Base-by-base conservation (phyloP, 257 asterid genomes). In the Phtheirospermum japonicum region DNA sequence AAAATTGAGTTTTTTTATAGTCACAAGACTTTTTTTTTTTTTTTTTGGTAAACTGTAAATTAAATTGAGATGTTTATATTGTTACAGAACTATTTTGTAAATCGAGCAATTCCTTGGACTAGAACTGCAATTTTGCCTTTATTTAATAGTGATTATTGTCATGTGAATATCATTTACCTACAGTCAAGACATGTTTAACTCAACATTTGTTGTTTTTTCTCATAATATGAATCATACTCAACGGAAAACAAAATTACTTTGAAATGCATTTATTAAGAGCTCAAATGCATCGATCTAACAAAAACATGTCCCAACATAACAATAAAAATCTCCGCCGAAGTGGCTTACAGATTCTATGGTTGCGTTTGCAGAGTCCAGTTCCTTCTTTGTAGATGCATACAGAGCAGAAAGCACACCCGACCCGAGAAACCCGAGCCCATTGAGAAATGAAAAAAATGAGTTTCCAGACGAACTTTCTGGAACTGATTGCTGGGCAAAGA, bases 281-380 rank as follows among this genome's bases (percentile, higher is more conserved):
- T 59, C 13, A 48, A 45, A 48, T 10, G 12, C 14, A 48, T 48
- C 30, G 26, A 17, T 17, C 54, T 48, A 48, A 48, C 50, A 71
- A 39, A 37, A 5, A 37, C 55, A 37, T 63, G 32, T 9, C 32
- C n/a, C 59, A 7, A 64, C n/a, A 18, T 13, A 57, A 40, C 23
- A 16, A 39, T 45, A 40, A 68, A 51, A 36, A 36, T 32, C 34
- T 18, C 34, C 17, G 53, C 26, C 50, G 37, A 42, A 57, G 37
- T 61, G n/a, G 61, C 96, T 82, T 84, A 90, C 98, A 40, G 85
- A 80, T 85, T 85, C 91, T 34, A 85, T 53, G 53, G 84, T 71
- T 56, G 81, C 89, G 71, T 79, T 86, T 43, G 80, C 74, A 59
- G 61, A 31, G 31, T 73, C 79, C 67, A 76, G 85, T 65, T 80